Evolutionary conservation across 495 filamentous ascomycete genomes (phyloP).

Genomic region (Apiosordaria backusii): DNA sequence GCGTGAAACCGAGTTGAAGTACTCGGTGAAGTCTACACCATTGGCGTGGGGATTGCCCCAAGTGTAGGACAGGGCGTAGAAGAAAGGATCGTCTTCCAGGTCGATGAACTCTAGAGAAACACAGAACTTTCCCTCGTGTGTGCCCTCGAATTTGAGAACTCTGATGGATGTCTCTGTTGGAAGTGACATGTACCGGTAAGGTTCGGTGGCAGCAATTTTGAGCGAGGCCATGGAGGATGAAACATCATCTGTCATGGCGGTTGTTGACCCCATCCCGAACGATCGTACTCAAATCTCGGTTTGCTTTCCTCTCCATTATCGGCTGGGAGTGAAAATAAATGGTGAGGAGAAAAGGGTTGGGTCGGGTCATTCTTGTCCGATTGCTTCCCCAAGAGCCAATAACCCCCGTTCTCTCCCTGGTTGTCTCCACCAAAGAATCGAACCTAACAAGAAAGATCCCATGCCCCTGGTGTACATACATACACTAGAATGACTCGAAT

Average conservation of each 20-base stretch:
- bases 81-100: neutral
- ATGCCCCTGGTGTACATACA: no score
- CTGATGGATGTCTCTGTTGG: neutral
- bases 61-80: slow-evolving; percentile 10
- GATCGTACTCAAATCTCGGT: neutral
- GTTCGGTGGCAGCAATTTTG: no score
- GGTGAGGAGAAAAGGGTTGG: neutral
- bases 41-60: slow-evolving; percentile 17
- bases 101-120: neutral
- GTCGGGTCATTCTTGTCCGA: neutral
- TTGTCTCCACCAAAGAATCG: neutral
- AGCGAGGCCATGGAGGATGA: no score
- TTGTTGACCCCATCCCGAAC: neutral
- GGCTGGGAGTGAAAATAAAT: neutral
- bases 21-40: slow-evolving; percentile 13
- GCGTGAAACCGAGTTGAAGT: slow-evolving; percentile 9
- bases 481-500: neutral
- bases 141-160: neutral
- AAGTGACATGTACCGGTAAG: neutral
- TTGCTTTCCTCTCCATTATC: neutral
- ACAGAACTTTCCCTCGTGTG: neutral
- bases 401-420: neutral
- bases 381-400: neutral
- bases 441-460: no score
- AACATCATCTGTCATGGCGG: neutral